Conservation (phyloP, 441 rosid species). For the Pelargonium fulgidum region DNA sequence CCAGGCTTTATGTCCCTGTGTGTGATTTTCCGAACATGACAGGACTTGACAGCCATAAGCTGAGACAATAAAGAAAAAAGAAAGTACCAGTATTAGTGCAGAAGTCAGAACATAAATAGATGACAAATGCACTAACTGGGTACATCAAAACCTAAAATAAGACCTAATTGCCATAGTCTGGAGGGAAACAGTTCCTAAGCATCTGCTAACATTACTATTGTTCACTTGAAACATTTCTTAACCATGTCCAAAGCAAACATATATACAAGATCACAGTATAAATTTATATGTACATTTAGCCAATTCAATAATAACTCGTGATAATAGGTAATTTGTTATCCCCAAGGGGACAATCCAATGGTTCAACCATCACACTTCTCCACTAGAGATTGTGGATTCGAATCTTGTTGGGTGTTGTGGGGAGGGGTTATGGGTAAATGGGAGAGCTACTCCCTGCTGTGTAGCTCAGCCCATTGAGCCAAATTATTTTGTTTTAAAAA, state of each 20-base stretch:
- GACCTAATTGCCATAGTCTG: not conserved
- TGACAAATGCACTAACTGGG: constrained; percentile 1
- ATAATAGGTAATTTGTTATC: not conserved
- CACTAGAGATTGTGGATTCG: too few relatives aligned
- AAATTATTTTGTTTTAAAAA: too few relatives aligned
- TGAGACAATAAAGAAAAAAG: constrained; percentile 27
- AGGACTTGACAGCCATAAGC: constrained; percentile 83
- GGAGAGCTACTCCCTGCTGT: too few relatives aligned
- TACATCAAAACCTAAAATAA: constrained; percentile 2
- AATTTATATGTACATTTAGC: constrained; percentile 1
- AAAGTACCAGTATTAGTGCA: constrained; percentile 11
- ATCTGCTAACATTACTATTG: not conserved
- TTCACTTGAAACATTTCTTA: not conserved
- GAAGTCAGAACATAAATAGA: not conserved
- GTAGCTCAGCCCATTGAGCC: too few relatives aligned
- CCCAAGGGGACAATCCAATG: too few relatives aligned
- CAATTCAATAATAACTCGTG: not conserved
- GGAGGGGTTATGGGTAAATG: too few relatives aligned
- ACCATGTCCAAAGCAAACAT: not conserved
- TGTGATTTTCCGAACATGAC: constrained; percentile 93
- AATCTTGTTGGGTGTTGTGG: too few relatives aligned
- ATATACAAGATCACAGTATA: not conserved
- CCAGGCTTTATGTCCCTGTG: constrained; percentile 99
- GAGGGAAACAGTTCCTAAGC: constrained; percentile 1
- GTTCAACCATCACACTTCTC: too few relatives aligned